These are phyloP conservation scores for Fragaria vesca DNA, from an alignment of 306 rosid genomes.

Conservation along the genomic window DNA sequence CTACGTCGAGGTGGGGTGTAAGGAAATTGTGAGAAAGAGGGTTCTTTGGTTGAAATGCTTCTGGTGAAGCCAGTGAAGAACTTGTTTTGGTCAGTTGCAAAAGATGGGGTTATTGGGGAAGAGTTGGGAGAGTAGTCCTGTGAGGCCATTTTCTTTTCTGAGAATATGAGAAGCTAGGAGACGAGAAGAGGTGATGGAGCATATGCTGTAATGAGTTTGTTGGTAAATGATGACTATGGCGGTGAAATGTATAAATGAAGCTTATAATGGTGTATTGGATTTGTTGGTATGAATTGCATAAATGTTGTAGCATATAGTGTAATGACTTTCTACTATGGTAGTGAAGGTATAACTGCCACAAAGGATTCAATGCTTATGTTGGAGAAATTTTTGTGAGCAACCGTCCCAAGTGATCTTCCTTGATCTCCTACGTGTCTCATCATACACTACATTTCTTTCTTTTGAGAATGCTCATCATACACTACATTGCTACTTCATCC, in stretches of 20 bases:
- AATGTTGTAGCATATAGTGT: neutral
- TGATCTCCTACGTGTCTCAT: neutral
- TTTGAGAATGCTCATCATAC: no score
- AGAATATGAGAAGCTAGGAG: neutral
- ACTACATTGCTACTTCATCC: no score
- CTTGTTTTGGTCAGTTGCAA: conserved; percentile 32
- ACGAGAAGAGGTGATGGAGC: neutral
- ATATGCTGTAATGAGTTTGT: neutral
- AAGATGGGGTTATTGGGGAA: conserved; percentile 48
- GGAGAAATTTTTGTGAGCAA: neutral
- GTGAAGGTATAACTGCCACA: neutral
- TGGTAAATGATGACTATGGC: neutral
- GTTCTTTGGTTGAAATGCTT: conserved; percentile 70
- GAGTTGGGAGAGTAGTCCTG: conserved; percentile 50
- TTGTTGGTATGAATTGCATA: neutral
- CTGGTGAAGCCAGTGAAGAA: conserved; percentile 45
- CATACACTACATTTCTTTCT: no score
- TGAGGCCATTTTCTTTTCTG: conserved; percentile 32
- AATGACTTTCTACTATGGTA: neutral
- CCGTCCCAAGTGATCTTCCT: neutral
- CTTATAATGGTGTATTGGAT: neutral
- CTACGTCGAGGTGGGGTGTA: conserved; percentile 57
- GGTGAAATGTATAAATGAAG: neutral
- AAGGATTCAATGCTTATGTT: neutral
- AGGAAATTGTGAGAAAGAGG: conserved; percentile 47